phyloP scores from a whole-genome alignment of 805 yeast species.

The Saccharomycopsis javanensis region DNA sequence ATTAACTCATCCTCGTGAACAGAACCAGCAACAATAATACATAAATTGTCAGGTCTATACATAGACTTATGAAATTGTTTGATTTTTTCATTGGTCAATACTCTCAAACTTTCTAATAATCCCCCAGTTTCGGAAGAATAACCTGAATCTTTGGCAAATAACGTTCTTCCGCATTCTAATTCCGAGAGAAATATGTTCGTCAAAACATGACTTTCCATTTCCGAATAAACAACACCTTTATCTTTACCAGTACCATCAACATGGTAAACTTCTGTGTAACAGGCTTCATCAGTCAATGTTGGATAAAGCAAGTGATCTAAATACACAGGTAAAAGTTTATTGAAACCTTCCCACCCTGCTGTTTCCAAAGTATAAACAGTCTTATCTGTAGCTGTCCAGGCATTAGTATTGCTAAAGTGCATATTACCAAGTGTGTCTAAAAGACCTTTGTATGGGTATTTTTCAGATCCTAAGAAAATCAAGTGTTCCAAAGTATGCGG shows the following conservation, averaged over 20 bases:
- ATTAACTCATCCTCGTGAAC: slow-evolving; percentile 70
- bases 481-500: slow-evolving; percentile 96
- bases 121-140: slow-evolving; percentile 96
- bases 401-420: slow-evolving; percentile 81
- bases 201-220: slow-evolving; percentile 89
- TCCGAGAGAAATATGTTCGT: slow-evolving; percentile 61
- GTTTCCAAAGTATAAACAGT: slow-evolving; percentile 86
- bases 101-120: slow-evolving; percentile 62
- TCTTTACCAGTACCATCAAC: slow-evolving; percentile 85
- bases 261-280: slow-evolving; percentile 90
- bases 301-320: slow-evolving; percentile 82
- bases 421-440: slow-evolving; percentile 79
- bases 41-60: slow-evolving; percentile 77
- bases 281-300: slow-evolving; percentile 80
- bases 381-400: slow-evolving; percentile 95
- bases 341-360: slow-evolving; percentile 96
- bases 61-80: slow-evolving; percentile 58
- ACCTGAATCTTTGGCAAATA: slow-evolving; percentile 53
- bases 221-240: slow-evolving; percentile 93
- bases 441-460: slow-evolving; percentile 85
- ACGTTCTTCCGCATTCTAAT: slow-evolving; percentile 47
- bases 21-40: slow-evolving; percentile 77
- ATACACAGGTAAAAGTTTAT: slow-evolving; percentile 73
- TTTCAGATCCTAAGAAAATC: slow-evolving; percentile 86
- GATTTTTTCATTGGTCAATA: slow-evolving; percentile 63